phyloP scores from a whole-genome alignment of 495 filamentous ascomycete species.

The Aspergillus hancockii region DNA sequence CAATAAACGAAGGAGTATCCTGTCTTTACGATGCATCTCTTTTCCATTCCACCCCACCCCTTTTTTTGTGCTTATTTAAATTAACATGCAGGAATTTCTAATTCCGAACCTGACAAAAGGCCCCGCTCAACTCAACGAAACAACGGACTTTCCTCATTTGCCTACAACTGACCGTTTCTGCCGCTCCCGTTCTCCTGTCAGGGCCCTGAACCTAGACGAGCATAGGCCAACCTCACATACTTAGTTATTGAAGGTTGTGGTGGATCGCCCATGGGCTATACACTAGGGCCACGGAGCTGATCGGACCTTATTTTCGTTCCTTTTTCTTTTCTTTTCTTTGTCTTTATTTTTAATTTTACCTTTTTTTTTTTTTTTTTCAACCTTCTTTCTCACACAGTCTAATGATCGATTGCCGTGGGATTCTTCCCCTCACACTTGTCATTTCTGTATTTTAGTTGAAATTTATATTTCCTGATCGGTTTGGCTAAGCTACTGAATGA shows the following conservation, averaged over 20 bases:
- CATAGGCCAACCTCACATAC: slow-evolving; percentile 22
- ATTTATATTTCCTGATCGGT: slow-evolving; percentile 7
- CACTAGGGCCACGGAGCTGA: slow-evolving; percentile 6
- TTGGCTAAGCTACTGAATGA: not conserved
- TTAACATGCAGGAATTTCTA: slow-evolving; percentile 16
- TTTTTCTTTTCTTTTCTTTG: slow-evolving; percentile 8
- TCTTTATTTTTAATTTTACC: slow-evolving; percentile 10
- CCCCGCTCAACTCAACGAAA: not conserved
- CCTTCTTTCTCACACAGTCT: not conserved
- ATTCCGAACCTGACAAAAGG: slow-evolving; percentile 12
- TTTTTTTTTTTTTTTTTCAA: too few relatives aligned
- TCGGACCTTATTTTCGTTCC: slow-evolving; percentile 8
- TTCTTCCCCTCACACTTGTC: not conserved
- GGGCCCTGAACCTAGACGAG: slow-evolving; percentile 26
- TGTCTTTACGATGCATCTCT: too few relatives aligned
- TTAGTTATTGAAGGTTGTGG: slow-evolving; percentile 5
- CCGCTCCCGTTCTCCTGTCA: slow-evolving; percentile 32
- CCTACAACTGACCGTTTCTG: slow-evolving; percentile 26
- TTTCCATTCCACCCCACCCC: slow-evolving; percentile 5
- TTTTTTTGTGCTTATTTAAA: not conserved
- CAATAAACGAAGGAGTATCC: too few relatives aligned
- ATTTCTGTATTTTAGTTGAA: not conserved
- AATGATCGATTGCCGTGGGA: slow-evolving; percentile 10
- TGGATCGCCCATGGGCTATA: slow-evolving; percentile 15
- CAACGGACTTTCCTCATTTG: slow-evolving; percentile 16